Conservation (phyloP, 768 basidiomycete species). For the Pleurotus pulmonarius region DNA sequence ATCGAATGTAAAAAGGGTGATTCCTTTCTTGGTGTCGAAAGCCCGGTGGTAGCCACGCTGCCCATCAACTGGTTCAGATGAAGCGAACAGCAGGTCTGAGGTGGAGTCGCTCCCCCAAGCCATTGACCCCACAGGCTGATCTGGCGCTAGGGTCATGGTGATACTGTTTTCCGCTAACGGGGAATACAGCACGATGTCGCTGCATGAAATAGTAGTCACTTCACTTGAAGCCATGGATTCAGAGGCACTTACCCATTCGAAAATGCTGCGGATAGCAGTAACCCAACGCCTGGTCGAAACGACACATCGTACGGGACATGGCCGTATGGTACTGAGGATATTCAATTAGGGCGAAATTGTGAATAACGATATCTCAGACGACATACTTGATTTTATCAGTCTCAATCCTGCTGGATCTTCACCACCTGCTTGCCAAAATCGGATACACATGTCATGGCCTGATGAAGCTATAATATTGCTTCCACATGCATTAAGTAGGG, state of each 20-base stretch:
- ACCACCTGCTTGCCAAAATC: not conserved
- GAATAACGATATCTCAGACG: no score
- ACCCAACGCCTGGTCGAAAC: constrained; percentile 36
- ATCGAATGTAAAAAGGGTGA: constrained; percentile 31
- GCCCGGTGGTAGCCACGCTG: constrained; percentile 44
- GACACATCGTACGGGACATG: constrained; percentile 38
- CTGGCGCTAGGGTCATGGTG: constrained; percentile 8
- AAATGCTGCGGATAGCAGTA: constrained; percentile 34
- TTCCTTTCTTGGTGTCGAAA: constrained; percentile 35
- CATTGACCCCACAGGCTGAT: constrained; percentile 38
- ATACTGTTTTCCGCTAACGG: constrained; percentile 2
- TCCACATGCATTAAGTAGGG: constrained; percentile 6
- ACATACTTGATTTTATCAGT: no score
- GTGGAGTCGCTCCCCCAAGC: constrained; percentile 48
- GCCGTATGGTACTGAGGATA: constrained; percentile 16
- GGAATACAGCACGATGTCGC: constrained; percentile 20
- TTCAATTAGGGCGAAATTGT: no score
- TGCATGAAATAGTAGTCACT: constrained; percentile 6
- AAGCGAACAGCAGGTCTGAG: constrained; percentile 44
- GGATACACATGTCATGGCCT: not conserved
- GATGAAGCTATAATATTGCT: not conserved
- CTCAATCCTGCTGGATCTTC: no score
- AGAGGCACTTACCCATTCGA: constrained; percentile 26
- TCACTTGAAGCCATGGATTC: no score
- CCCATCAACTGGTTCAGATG: constrained; percentile 42